Evolutionary conservation across 306 rosid genomes (phyloP).

Genomic region (Dryas alaskensis): DNA sequence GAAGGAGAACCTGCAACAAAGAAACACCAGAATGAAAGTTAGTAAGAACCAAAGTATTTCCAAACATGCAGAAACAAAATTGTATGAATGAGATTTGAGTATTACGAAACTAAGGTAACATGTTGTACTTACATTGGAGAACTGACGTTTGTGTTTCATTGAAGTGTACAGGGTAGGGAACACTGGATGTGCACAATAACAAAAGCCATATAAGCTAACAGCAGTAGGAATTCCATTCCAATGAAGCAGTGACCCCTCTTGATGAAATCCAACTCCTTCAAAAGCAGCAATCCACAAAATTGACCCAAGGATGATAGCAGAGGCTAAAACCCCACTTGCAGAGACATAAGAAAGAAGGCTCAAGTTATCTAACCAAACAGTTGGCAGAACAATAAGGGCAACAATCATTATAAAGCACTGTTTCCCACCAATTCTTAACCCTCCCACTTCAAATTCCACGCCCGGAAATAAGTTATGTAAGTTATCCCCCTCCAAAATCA

Average conservation of each 20-base stretch:
- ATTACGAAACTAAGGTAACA: neutral
- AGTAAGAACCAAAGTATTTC: neutral
- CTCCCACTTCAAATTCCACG: constrained; percentile 32
- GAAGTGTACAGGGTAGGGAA: constrained; percentile 82
- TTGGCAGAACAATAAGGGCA: constrained; percentile 58
- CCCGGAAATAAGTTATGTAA: constrained; percentile 50
- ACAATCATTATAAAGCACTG: constrained; percentile 51
- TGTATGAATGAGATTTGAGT: neutral
- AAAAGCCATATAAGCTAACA: constrained; percentile 72
- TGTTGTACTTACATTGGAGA: constrained; percentile 62
- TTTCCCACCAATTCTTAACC: constrained; percentile 43
- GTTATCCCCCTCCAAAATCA: constrained; percentile 84
- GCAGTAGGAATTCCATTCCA: constrained; percentile 69
- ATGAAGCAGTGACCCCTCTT: constrained; percentile 41
- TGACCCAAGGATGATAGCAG: constrained; percentile 53
- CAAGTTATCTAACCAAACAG: constrained; percentile 72
- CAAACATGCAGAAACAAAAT: neutral
- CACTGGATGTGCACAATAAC: constrained; percentile 86
- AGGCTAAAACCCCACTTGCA: constrained; percentile 84
- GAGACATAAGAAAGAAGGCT: constrained; percentile 73
- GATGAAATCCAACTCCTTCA: constrained; percentile 59
- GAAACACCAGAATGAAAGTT: neutral
- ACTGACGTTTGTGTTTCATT: constrained; percentile 67
- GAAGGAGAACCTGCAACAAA: constrained; percentile 53
- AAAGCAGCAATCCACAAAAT: constrained; percentile 57